Conservation (phyloP, 2,329 filamentous ascomycete genomes). For the Penicillium sp. region DNA sequence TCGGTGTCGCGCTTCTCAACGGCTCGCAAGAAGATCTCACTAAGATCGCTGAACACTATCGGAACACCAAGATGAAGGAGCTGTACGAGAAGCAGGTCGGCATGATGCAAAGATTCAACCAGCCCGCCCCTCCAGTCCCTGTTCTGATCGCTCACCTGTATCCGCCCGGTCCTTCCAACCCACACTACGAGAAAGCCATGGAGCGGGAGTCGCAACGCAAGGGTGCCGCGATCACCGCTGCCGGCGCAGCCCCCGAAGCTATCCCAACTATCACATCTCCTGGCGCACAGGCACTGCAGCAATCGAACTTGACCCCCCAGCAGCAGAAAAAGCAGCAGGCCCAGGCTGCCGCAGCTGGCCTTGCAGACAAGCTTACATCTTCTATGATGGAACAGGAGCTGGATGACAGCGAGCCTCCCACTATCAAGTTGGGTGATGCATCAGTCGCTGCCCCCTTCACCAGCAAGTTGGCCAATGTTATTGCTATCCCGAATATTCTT, state of each 20-base stretch:
- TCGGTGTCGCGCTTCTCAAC: conserved; percentile 93
- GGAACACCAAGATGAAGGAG: conserved; percentile 97
- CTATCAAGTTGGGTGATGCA: conserved; percentile 94
- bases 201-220: conserved; percentile 81
- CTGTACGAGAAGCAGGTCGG: conserved; percentile 94
- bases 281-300: conserved; percentile 59
- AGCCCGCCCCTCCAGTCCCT: conserved; percentile 89
- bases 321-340: conserved; percentile 57
- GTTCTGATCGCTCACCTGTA: conserved; percentile 89
- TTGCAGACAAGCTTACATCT: conserved; percentile 82
- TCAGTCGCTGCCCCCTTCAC: conserved; percentile 97
- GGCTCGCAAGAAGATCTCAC: conserved; percentile 87
- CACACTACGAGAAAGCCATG: conserved; percentile 90
- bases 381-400: conserved; percentile 89
- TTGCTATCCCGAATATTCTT: conserved; percentile 97
- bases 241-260: conserved; percentile 42
- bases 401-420: conserved; percentile 85
- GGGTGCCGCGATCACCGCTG: conserved; percentile 58
- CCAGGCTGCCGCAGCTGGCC: conserved; percentile 67
- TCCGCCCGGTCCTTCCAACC: conserved; percentile 84
- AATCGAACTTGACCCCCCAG: conserved; percentile 51
- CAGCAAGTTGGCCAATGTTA: conserved; percentile 92
- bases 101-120: conserved; percentile 93
- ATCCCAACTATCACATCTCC: conserved; percentile 67
- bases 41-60: conserved; percentile 87